A percentile compares a stretch with the other conserved stretches of the same genome.
Evolutionary conservation across 2,329 filamentous ascomycete species (phyloP).

Genomic region (Aureobasidium zeae): DNA sequence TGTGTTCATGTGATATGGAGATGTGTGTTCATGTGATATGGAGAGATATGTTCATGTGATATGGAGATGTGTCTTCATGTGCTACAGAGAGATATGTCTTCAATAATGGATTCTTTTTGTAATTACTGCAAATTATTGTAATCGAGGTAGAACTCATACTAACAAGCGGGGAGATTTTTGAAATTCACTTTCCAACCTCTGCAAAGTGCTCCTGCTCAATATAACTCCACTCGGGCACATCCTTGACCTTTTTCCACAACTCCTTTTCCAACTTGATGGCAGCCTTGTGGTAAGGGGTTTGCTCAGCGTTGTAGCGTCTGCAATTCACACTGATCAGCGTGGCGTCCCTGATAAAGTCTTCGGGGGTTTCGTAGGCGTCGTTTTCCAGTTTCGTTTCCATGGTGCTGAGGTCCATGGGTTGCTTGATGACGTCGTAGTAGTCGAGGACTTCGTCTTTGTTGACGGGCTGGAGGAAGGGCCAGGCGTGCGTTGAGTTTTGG

Average conservation of each 20-base stretch:
- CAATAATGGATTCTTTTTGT: too few relatives aligned
- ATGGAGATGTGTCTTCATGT: too few relatives aligned
- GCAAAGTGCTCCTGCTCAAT: constrained; percentile 29
- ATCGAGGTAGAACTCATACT: too few relatives aligned
- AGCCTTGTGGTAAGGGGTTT: constrained; percentile 86
- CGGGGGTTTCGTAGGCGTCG: constrained; percentile 80
- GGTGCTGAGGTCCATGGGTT: constrained; percentile 91
- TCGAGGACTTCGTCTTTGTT: constrained; percentile 96
- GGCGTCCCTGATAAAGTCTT: constrained; percentile 86
- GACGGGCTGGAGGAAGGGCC: constrained; percentile 91
- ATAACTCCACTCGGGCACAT: constrained; percentile 75
- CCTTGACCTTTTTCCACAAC: constrained; percentile 89
- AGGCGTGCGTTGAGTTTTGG: constrained; percentile 85
- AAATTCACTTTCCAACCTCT: constrained; percentile 13
- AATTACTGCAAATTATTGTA: too few relatives aligned
- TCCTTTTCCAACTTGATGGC: constrained; percentile 88
- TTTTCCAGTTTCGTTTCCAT: constrained; percentile 96
- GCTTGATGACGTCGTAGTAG: constrained; percentile 96
- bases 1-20: too few relatives aligned
- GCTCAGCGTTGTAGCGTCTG: constrained; percentile 92
- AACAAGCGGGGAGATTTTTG: too few relatives aligned
- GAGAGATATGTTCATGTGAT: too few relatives aligned
- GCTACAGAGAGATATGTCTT: too few relatives aligned
- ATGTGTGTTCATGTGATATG: too few relatives aligned
- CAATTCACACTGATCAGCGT: constrained; percentile 91